These are phyloP conservation scores for Monosporascus ibericus DNA, from an alignment of 2,329 filamentous ascomycete genomes.

Conservation along the genomic window DNA sequence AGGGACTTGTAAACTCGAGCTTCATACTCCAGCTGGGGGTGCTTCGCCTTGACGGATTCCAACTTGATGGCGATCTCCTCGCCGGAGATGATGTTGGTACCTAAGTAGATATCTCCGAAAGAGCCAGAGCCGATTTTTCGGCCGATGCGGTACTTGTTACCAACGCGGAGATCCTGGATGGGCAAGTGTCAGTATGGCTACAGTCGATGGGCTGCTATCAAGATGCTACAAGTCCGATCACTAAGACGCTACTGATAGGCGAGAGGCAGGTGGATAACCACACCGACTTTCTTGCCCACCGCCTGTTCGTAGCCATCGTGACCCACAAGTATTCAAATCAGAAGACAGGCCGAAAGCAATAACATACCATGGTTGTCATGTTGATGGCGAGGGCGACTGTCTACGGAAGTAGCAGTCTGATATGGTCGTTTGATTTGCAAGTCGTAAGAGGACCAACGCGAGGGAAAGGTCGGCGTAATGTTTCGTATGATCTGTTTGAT, in stretches of 20 bases:
- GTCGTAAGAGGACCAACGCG: neutral
- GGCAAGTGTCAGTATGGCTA: neutral
- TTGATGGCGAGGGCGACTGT: conserved; percentile 8
- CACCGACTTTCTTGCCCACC: neutral
- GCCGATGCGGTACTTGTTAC: conserved; percentile 99
- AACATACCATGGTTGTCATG: conserved; percentile 30
- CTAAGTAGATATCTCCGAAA: conserved; percentile 98
- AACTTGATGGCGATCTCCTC: conserved; percentile 99
- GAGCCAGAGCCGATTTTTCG: conserved; percentile 97
- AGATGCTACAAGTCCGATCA: neutral
- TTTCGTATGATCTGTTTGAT: neutral
- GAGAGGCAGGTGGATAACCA: neutral
- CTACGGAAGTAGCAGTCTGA: neutral
- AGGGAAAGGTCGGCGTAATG: neutral
- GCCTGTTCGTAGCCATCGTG: neutral
- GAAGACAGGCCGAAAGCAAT: conserved; percentile 1
- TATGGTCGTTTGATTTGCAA: neutral
- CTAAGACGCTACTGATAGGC: neutral
- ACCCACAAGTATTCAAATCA: neutral
- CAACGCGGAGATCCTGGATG: conserved; percentile 87
- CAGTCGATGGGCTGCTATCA: neutral
- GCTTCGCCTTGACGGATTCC: conserved; percentile 98
- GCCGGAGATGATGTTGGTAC: conserved; percentile 98
- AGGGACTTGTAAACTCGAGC: conserved; percentile 87
- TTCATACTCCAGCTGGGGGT: conserved; percentile 97